Base-by-base conservation (phyloP, 192 early-diverging fungal genomes). In the Allomyces javanicus region DNA sequence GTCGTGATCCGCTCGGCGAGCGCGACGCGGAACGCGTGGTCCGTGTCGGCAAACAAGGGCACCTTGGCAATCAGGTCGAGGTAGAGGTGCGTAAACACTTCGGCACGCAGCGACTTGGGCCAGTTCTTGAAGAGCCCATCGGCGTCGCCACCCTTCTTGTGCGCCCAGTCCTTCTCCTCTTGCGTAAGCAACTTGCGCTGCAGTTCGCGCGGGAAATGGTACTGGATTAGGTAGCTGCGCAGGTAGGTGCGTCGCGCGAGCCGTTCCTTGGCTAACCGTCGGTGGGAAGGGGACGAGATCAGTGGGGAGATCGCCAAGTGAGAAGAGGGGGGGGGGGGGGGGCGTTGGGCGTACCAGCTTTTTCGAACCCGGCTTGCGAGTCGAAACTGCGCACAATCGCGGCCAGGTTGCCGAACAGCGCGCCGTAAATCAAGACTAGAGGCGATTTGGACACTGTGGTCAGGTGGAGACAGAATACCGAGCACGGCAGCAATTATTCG, bases 21-120 rank as follows among this genome's bases (percentile, higher is more conserved):
- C 19, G n/a, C 44, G 43, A 22, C n/a, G 21, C 65, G 58, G 40
- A 71, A 71, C 22, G 24, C 62, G 0, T 25, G n/a, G 24, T 67
- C 69, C 23, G 67, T 63, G 62, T 44, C 67, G 23, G 71, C n/a
- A 44, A 71, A 71, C 26, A 71, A 50, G 19, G 70, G 70, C 40
- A 71, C 50, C 6, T 45, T 40, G 25, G 24, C 23, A n/a, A 71
- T 63, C 12, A 71, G 63, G 17, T 71, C 63, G 63, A 65, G 63
- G 33, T 71, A 71, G 27, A 71, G 63, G 24, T 71, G 63, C 23
- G 45, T 45, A 9, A 40, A 25, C 11, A 71, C 45, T n/a, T 71
- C 68, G 10, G 64, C 62, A 9, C 24, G 62, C 7, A 71, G 26
- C 23, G 24, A 44, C 21, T 45, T 63, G 23, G 70, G 70, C n/a